Base-by-base conservation (phyloP, 768 basidiomycete genomes). In the Panus rudis region DNA sequence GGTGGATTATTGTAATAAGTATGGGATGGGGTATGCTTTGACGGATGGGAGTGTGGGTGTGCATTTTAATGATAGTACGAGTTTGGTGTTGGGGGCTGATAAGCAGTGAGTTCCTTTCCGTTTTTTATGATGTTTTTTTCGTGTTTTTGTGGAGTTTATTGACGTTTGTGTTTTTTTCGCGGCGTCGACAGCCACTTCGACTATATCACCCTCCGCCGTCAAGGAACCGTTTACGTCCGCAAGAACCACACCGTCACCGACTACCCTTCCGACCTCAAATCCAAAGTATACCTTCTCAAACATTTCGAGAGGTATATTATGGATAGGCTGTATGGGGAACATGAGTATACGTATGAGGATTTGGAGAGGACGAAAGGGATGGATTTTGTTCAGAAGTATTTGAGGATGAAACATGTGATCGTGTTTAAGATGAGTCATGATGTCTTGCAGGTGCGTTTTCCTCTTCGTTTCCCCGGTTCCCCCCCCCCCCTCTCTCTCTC, bases 1-100 rank as follows among this genome's bases (percentile, higher is more conserved):
- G 96, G 86, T 98, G 31, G 96, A 98, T 62, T 98, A 98, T 59
- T 94, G 91, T 61, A 90, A 92, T 64, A 97, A 97, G 71, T 99
- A 97, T 63, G 96, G 94, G n/a, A 98, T 97, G 89, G 96, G 94
- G 1, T 98, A 96, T 61, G 91, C 92, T 3, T 69, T 98, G 57
- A 94, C 92, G 16, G 92, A 99, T 56, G 92, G 94, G 3, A 86
- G 87, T 17, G 83, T 97, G 35, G 91, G 92, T 4, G 90, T 97
- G 17, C 83, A 97, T 64, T 99, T 96, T 68, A 98, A 97, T 55
- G 96, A 99, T 61, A 91, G 86, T 58, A 90, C 92, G 13, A 84
- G 77, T 23, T 59, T 96, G 49, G 77, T 96, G 24, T 67, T 98
- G 49, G 78, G 88, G 28, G 80, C 94, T 1, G 85, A 88, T 55